Conservation (phyloP, 495 filamentous ascomycete genomes). For the Podospora pseudoanserina region DNA sequence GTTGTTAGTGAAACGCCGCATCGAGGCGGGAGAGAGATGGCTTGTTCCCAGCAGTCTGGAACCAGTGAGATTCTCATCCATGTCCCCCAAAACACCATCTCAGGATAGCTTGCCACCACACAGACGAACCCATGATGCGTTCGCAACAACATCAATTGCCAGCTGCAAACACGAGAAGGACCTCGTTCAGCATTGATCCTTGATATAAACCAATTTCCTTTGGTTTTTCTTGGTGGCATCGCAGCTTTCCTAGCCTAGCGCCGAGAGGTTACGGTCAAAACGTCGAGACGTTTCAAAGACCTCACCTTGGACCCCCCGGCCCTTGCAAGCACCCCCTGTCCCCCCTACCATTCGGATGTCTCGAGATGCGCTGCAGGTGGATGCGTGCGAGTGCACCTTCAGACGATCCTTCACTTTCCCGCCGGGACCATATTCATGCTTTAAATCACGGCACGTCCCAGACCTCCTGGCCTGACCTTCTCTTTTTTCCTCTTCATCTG, state of each 20-base stretch:
- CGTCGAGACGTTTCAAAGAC: slow-evolving; percentile 36
- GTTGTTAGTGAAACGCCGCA: background rate
- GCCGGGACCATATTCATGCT: slow-evolving; percentile 19
- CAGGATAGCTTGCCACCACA: background rate
- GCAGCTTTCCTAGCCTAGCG: slow-evolving; percentile 14
- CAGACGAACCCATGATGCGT: background rate
- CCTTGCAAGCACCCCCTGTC: slow-evolving; percentile 22
- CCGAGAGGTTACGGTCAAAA: slow-evolving; percentile 26
- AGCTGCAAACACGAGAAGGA: background rate
- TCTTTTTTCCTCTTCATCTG: slow-evolving; percentile 27
- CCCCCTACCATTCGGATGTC: slow-evolving; percentile 16
- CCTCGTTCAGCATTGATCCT: slow-evolving; percentile 8
- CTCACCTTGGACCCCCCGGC: slow-evolving; percentile 19
- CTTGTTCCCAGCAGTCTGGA: background rate
- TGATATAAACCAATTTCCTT: background rate
- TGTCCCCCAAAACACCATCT: background rate
- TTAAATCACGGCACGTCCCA: slow-evolving; percentile 31
- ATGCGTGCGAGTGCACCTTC: slow-evolving; percentile 16
- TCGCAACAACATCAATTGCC: background rate
- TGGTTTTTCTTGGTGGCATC: slow-evolving; percentile 13
- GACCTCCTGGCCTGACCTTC: slow-evolving; percentile 22
- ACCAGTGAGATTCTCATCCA: background rate
- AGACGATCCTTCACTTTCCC: slow-evolving; percentile 32
- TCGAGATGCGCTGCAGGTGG: slow-evolving; percentile 15
- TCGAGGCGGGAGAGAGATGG: background rate